phyloP scores from a whole-genome alignment of 306 rosid genomes.

The Dryas alaskensis region DNA sequence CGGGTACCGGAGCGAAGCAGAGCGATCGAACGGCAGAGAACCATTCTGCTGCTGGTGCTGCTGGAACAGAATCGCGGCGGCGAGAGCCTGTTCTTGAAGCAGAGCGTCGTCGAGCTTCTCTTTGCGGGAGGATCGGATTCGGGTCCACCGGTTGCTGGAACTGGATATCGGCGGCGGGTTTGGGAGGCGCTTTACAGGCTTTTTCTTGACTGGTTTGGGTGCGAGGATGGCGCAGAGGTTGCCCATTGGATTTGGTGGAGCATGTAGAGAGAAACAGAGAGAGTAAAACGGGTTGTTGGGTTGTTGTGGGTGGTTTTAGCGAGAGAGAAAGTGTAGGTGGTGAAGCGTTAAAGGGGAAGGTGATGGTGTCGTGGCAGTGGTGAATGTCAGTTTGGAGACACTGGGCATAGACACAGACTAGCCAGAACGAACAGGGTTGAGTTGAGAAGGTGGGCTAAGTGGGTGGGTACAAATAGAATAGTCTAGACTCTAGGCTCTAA shows the following conservation, averaged over 20 bases:
- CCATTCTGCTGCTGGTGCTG: conserved; percentile 57
- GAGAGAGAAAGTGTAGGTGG: neutral
- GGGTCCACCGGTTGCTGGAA: conserved; percentile 52
- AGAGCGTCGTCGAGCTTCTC: conserved; percentile 55
- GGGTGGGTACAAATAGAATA: too few relatives aligned
- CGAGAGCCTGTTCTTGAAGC: conserved; percentile 74
- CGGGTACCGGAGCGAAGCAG: conserved; percentile 66
- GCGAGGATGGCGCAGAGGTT: conserved; percentile 67
- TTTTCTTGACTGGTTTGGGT: conserved; percentile 36
- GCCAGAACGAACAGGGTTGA: too few relatives aligned
- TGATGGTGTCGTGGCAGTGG: neutral
- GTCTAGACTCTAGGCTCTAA: too few relatives aligned
- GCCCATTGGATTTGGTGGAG: conserved; percentile 55
- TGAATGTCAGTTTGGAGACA: too few relatives aligned
- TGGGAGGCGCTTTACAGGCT: conserved; percentile 50
- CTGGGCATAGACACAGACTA: too few relatives aligned
- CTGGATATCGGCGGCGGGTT: conserved; percentile 39
- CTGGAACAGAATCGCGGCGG: conserved; percentile 77
- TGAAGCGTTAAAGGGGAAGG: neutral
- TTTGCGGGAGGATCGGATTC: conserved; percentile 50
- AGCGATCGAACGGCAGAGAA: conserved; percentile 67
- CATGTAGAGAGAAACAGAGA: conserved; percentile 32
- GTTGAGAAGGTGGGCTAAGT: too few relatives aligned
- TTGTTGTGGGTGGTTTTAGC: neutral
- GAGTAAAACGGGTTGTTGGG: neutral